These are phyloP conservation scores for Artemisia annua DNA, from an alignment of 129 eudicot species.

Conservation along the genomic window DNA sequence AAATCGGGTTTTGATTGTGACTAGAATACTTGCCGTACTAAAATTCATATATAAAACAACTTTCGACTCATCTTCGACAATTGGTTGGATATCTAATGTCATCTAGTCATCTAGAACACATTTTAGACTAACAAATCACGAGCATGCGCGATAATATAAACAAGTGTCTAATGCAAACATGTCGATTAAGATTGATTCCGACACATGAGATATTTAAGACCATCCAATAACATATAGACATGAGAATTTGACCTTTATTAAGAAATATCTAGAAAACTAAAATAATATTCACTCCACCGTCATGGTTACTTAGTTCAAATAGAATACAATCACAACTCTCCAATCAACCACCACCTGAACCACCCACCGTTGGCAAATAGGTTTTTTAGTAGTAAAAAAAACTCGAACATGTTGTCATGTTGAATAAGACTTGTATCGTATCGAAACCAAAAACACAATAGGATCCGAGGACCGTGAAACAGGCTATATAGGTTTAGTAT, in stretches of 20 bases:
- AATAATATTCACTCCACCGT: background rate
- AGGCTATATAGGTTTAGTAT: too few relatives aligned
- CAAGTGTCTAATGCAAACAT: background rate
- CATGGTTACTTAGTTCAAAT: conserved; percentile 9
- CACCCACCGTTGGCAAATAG: background rate
- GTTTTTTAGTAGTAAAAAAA: too few relatives aligned
- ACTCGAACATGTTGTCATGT: too few relatives aligned
- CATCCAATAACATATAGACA: conserved; percentile 19
- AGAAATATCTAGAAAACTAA: background rate
- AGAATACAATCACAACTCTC: conserved; percentile 1
- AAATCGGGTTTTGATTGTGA: too few relatives aligned
- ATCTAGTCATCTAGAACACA: background rate
- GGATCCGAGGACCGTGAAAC: too few relatives aligned
- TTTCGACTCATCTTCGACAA: background rate
- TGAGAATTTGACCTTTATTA: conserved; percentile 13
- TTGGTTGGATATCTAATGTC: background rate
- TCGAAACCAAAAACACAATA: too few relatives aligned
- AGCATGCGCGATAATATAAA: conserved; percentile 24
- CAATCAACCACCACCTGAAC: conserved; percentile 1
- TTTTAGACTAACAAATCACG: background rate
- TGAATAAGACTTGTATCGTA: too few relatives aligned
- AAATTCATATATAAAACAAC: background rate
- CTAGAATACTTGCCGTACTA: too few relatives aligned
- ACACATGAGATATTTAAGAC: background rate
- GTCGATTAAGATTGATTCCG: conserved; percentile 4